Base-by-base conservation (phyloP, 108 stramenopile genomes). In the Skeletonema marinoi region DNA sequence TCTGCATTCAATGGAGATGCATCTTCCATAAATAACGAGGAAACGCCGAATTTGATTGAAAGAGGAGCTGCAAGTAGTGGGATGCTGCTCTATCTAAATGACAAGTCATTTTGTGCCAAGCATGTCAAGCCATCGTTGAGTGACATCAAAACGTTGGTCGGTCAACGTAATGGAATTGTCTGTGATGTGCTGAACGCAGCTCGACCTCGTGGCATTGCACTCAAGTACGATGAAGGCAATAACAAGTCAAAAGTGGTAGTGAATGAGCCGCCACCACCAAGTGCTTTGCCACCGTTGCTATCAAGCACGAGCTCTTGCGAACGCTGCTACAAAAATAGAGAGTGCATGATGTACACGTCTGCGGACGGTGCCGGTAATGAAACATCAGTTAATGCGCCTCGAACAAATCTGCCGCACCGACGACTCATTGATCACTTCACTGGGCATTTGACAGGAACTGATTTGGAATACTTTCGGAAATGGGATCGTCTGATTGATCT, bases 401-500 rank as follows among this genome's bases (percentile, higher is more conserved):
- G 16, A 41, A 44, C 65, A n/a, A 65, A 25, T 39, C 17, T 13
- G 36, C 41, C 30, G 17, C 95, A 96, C 70, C 69, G 69, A 16
- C 78, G 77, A 32, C 68, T 93, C n/a, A 14, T 92, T 3, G 29
- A 78, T 25, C 80, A 88, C 64, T 92, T 87, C 60, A 90, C 91
- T 14, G 90, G 89, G n/a, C 90, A 93, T 66, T 70, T 96, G 58
- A 35, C 60, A 11, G 69, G 60, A 9, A 72, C 74, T 12, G 95
- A 96, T 65, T 32, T 96, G 13, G 76, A 81, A 16, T 96, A 96
- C 67, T 96, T 96, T 75, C 83, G 73, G 3, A 87, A 89, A 74
- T 96, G 93, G 93, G 92, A 96, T 58, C 86, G 92, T n/a, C 59
- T 96, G 51, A 93, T 96, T 51, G 95, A 96, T 71, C 62, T 96